phyloP scores from a whole-genome alignment of 1,284 basidiomycete genomes.

The Ceratobasidium sp. region DNA sequence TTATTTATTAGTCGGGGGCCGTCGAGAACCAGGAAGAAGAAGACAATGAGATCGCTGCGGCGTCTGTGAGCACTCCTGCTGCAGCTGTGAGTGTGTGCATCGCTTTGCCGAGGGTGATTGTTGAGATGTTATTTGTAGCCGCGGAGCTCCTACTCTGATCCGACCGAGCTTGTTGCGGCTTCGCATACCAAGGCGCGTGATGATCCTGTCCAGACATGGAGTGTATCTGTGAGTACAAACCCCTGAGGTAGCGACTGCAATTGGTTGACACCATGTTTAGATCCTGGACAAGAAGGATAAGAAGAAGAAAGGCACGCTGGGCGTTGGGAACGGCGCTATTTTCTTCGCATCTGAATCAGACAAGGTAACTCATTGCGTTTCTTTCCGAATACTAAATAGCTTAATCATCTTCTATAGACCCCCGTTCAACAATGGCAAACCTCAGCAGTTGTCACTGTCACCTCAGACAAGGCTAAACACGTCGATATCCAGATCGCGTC shows the following conservation, averaged over 20 bases:
- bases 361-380: constrained; percentile 75
- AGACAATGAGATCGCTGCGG: constrained; percentile 54
- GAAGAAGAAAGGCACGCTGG: constrained; percentile 97
- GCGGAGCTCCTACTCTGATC: constrained; percentile 77
- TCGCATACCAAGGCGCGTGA: constrained; percentile 69
- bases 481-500: constrained; percentile 83
- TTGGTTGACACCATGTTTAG: constrained; percentile 56
- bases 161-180: constrained; percentile 78
- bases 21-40: constrained; percentile 55
- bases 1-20: constrained; percentile 44
- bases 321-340: constrained; percentile 91
- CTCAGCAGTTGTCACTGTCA: constrained; percentile 76
- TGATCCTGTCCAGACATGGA: constrained; percentile 90
- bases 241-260: not conserved
- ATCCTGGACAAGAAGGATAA: constrained; percentile 91
- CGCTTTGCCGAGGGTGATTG: constrained; percentile 57
- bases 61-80: constrained; percentile 54
- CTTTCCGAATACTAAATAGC: constrained; percentile 8
- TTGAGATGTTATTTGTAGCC: constrained; percentile 25
- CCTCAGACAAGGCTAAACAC: constrained; percentile 83
- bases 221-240: constrained; percentile 71
- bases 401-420: constrained; percentile 66
- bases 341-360: constrained; percentile 97
- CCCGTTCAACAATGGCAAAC: constrained; percentile 94
- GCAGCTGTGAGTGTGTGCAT: constrained; percentile 59